These are phyloP conservation scores for Bipolaris zeicola DNA, from an alignment of 2,329 filamentous ascomycete genomes.

Conservation along the genomic window DNA sequence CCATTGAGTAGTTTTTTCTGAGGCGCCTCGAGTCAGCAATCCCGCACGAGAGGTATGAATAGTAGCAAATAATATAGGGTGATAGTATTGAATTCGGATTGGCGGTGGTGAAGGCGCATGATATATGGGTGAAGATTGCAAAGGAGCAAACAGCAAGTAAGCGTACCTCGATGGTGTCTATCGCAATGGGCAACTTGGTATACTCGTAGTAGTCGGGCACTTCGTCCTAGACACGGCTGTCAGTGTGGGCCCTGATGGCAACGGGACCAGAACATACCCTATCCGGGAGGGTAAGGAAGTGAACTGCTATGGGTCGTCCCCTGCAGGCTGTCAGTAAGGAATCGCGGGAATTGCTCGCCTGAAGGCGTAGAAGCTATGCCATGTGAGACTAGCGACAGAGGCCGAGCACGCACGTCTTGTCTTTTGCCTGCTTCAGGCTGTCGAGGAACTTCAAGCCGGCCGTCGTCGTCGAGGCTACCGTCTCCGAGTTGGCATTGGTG, in stretches of 20 bases:
- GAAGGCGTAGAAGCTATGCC: neutral
- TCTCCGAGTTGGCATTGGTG: slow-evolving; percentile 55
- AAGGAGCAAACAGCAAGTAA: neutral
- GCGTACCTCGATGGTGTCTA: slow-evolving; percentile 72
- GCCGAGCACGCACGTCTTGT: slow-evolving; percentile 72
- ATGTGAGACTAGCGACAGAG: slow-evolving; percentile 2
- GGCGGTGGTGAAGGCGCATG: neutral
- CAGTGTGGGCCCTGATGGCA: slow-evolving; percentile 19
- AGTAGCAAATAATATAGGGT: neutral
- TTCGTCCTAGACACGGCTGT: slow-evolving; percentile 52
- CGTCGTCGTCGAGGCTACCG: slow-evolving; percentile 69
- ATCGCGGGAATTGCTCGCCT: neutral
- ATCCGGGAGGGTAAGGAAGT: slow-evolving; percentile 75
- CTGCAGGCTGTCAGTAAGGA: slow-evolving; percentile 43
- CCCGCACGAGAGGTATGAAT: neutral
- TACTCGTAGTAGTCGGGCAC: slow-evolving; percentile 78
- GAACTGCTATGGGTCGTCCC: slow-evolving; percentile 73
- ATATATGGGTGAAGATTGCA: neutral
- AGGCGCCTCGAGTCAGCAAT: slow-evolving; percentile 1
- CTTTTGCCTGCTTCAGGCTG: slow-evolving; percentile 74
- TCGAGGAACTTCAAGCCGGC: slow-evolving; percentile 76
- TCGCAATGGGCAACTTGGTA: slow-evolving; percentile 77
- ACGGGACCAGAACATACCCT: slow-evolving; percentile 46
- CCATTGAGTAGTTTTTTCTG: slow-evolving; percentile 69
- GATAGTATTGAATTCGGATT: neutral